Conservation (phyloP, 441 rosid species). For the Jatropha multifida region DNA sequence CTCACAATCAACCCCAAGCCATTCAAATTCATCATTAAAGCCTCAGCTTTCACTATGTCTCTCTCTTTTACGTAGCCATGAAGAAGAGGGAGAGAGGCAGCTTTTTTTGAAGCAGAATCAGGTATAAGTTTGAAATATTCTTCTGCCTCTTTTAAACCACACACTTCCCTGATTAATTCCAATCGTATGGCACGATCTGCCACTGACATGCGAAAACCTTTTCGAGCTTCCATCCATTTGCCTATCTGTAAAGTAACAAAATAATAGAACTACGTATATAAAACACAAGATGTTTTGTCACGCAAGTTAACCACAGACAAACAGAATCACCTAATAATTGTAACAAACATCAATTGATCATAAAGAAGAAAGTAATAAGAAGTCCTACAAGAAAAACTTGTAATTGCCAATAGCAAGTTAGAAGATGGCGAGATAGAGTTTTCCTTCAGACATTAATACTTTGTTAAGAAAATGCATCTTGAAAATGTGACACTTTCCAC, state of each 20-base stretch:
- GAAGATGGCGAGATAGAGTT: background rate
- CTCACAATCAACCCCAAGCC: constrained; percentile 48
- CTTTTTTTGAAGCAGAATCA: constrained; percentile 32
- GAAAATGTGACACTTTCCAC: background rate
- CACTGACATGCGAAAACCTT: constrained; percentile 28
- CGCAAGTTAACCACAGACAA: background rate
- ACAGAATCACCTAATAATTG: background rate
- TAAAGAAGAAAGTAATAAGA: background rate
- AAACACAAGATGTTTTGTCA: background rate
- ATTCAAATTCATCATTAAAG: constrained; percentile 43
- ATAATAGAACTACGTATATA: background rate
- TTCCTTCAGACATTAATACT: background rate
- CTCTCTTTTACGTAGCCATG: constrained; percentile 49
- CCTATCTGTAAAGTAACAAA: constrained; percentile 34
- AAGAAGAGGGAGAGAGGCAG: constrained; percentile 53
- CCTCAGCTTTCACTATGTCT: constrained; percentile 45
- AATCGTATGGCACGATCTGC: constrained; percentile 40
- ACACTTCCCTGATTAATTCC: constrained; percentile 43
- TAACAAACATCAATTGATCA: background rate
- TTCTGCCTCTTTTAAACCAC: constrained; percentile 45
- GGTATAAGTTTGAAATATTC: constrained; percentile 40
- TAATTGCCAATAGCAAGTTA: background rate
- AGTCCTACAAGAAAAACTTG: background rate
- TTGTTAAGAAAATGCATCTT: background rate
- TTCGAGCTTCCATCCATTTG: constrained; percentile 52